These are phyloP conservation scores for Yarrowia phangngaensis DNA, from an alignment of 805 yeast genomes.

Conservation along the genomic window DNA sequence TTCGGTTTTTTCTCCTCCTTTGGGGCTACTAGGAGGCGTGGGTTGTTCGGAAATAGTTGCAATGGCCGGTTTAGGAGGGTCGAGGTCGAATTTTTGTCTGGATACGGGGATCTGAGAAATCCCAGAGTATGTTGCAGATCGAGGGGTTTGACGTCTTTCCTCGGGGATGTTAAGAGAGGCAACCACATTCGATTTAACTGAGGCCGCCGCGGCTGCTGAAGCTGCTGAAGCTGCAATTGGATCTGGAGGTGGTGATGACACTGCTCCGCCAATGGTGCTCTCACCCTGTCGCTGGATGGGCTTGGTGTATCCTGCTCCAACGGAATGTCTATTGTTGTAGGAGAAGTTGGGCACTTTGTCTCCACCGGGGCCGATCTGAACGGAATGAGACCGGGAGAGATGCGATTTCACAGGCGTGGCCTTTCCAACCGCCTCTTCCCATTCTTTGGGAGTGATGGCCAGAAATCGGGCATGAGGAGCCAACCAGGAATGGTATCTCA, in stretches of 20 bases:
- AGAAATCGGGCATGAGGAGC: slow-evolving; percentile 77
- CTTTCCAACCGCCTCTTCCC: slow-evolving; percentile 55
- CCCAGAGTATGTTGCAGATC: slow-evolving; percentile 14
- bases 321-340: slow-evolving; percentile 21
- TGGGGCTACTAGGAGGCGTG: slow-evolving; percentile 28
- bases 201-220: not conserved
- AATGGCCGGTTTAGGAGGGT: slow-evolving; percentile 12
- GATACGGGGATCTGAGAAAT: slow-evolving; percentile 4
- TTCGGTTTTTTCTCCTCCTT: not conserved
- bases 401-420: slow-evolving; percentile 20
- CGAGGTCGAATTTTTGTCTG: slow-evolving; percentile 5
- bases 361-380: slow-evolving; percentile 31
- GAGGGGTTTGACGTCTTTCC: slow-evolving; percentile 1
- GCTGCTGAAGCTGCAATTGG: not conserved
- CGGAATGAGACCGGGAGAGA: slow-evolving; percentile 33
- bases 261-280: slow-evolving; percentile 1
- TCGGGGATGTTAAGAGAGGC: slow-evolving; percentile 21
- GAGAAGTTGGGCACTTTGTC: slow-evolving; percentile 20
- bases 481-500: slow-evolving; percentile 84
- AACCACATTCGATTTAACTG: not conserved
- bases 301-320: slow-evolving; percentile 11
- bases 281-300: slow-evolving; percentile 20
- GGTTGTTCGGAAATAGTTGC: slow-evolving; percentile 25
- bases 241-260: not conserved
- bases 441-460: slow-evolving; percentile 80